Evolutionary conservation across 768 basidiomycete species (phyloP), one percentile per base, ranked within the genome.

Genomic region (Butyriboletus loyo): DNA sequence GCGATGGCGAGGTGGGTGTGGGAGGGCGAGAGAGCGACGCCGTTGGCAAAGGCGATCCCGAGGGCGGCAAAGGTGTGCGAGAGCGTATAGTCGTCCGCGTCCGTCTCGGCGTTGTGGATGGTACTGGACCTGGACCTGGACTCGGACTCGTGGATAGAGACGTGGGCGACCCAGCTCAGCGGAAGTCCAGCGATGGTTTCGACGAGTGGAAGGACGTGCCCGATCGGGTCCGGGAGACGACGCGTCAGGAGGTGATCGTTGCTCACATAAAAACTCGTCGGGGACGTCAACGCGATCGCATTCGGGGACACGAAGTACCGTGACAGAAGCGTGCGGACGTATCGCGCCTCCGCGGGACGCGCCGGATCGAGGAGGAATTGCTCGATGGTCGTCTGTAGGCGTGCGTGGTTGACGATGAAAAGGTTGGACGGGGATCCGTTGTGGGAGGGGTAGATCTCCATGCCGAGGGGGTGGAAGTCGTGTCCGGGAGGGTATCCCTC

Each of bases 211-310:
- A 83, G 59, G 24, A 83, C 50, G 37, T 69, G 67, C 9, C 82
- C 82, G n/a, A 85, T 35, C 10, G 61, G 58, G 30, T 67, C 61
- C 0, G 83, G 82, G 19, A 83, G 70, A 14, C 87, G 81, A 8
- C 84, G 77, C 3, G 85, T 87, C 61, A 87, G 64, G 32, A 80
- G 67, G 60, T 90, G 88, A 64, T 90, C 88, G 62, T 90, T 86
- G 37, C 80, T 79, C 44, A 89, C 77, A 60, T 84, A 89, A 66
- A 90, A 89, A 1, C 84, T 79, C 51, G 79, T 76, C 1, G 83
- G 80, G 38, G 84, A 80, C 9, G 86, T 84, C 30, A 86, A 66
- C 17, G 86, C 81, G 53, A 90, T 64, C 4, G 83, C 73, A 62
- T 90, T 90, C 25, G 87, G 84, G 10, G 86, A 75, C 28, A 84